A percentile compares a stretch with the other conserved stretches of the same genome.
Conservation (phyloP, 1,284 basidiomycete genomes). For the Marasmius sp. region DNA sequence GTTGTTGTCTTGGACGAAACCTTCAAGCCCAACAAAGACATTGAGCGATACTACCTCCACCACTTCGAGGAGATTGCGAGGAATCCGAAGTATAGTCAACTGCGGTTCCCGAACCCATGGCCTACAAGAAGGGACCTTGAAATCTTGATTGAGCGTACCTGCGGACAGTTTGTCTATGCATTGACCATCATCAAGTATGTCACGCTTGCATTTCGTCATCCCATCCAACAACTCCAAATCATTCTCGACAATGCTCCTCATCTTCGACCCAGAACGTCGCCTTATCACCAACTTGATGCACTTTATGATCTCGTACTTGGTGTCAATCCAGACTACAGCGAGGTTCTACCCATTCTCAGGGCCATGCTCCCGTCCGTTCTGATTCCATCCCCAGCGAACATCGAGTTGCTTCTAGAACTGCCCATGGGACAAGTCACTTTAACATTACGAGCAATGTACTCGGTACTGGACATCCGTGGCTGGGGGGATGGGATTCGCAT, state of each 20-base stretch:
- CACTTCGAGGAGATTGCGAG: neutral
- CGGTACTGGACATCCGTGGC: neutral
- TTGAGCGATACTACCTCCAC: neutral
- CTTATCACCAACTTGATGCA: slow-evolving; percentile 25
- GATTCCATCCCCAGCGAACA: neutral
- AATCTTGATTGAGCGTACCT: slow-evolving; percentile 19
- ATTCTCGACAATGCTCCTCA: slow-evolving; percentile 7
- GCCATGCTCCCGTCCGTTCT: neutral
- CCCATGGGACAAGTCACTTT: neutral
- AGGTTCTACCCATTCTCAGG: neutral
- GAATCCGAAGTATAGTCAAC: neutral
- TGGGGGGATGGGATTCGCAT: neutral
- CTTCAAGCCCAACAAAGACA: neutral
- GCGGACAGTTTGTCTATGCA: slow-evolving; percentile 25
- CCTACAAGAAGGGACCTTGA: slow-evolving; percentile 17
- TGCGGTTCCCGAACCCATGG: slow-evolving; percentile 11
- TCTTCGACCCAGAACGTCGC: neutral
- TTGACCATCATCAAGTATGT: slow-evolving; percentile 25
- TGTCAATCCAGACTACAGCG: neutral
- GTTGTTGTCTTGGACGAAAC: neutral
- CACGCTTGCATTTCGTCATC: slow-evolving; percentile 18
- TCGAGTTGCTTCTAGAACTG: neutral
- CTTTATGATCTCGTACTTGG: neutral
- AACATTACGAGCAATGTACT: neutral
- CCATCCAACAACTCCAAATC: slow-evolving; percentile 21